phyloP scores from a whole-genome alignment of 768 basidiomycete species.

The Russula earlei region DNA sequence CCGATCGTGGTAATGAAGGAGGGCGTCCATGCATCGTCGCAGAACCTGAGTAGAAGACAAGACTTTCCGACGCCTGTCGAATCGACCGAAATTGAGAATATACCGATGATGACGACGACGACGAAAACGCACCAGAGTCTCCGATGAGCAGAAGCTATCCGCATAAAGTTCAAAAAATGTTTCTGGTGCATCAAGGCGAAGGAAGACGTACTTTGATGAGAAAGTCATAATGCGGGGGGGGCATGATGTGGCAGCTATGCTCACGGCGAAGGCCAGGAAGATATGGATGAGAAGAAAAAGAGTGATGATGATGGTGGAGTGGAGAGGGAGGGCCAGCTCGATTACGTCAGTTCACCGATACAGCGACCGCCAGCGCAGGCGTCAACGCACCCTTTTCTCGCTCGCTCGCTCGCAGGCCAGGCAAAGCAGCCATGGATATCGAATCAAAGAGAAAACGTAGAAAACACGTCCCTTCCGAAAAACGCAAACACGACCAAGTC shows the following conservation, averaged over 20 bases:
- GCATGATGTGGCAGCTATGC: slow-evolving; percentile 37
- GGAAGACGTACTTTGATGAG: slow-evolving; percentile 69
- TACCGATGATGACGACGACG: background rate
- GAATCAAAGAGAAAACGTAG: slow-evolving; percentile 25
- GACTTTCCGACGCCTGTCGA: slow-evolving; percentile 87
- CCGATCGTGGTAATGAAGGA: slow-evolving; percentile 99
- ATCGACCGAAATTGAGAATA: background rate
- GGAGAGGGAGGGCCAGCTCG: background rate
- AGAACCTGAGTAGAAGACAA: slow-evolving; percentile 90
- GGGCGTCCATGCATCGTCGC: slow-evolving; percentile 99
- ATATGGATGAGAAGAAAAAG: background rate
- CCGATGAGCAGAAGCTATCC: slow-evolving; percentile 85
- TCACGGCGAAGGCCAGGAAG: background rate
- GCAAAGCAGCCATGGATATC: slow-evolving; percentile 6
- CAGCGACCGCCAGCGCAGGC: no score
- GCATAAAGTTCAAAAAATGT: slow-evolving; percentile 18
- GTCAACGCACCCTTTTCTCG: no score
- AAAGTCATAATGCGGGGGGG: slow-evolving; percentile 94
- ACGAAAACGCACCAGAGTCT: slow-evolving; percentile 62
- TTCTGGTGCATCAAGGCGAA: background rate
- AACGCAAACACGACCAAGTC: slow-evolving; percentile 28
- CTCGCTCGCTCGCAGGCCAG: no score
- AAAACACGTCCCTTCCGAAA: no score
- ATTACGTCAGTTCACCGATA: slow-evolving; percentile 11
- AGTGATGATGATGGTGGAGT: background rate